Evolutionary conservation across 768 basidiomycete genomes (phyloP).

Genomic region (Lanmaoa pseudosensibilis): DNA sequence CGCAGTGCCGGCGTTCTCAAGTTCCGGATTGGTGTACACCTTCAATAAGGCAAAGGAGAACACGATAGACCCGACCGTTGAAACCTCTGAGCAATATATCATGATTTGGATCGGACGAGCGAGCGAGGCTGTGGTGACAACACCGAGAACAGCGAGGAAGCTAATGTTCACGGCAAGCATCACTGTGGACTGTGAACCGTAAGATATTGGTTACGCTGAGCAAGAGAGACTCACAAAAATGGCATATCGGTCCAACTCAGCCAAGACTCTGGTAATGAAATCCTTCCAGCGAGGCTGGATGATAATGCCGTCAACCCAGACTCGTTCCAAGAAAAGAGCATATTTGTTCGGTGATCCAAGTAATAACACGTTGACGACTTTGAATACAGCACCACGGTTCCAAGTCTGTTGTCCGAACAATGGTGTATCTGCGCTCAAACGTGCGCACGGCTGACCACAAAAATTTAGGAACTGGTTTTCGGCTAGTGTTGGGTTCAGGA

Average conservation of each 20-base stretch:
- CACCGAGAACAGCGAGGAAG: conserved; percentile 13
- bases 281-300: conserved; percentile 14
- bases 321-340: conserved; percentile 10
- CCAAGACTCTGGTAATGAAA: conserved; percentile 4
- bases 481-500: not conserved
- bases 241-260: conserved; percentile 11
- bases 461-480: conserved; percentile 18
- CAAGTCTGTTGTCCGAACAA: conserved; percentile 8
- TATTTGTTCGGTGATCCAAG: conserved; percentile 7
- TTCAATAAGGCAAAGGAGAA: conserved; percentile 11
- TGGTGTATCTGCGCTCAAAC: conserved; percentile 8
- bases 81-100: conserved; percentile 14
- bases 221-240: conserved; percentile 4
- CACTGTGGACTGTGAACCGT: conserved; percentile 13
- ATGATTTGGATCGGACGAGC: conserved; percentile 1
- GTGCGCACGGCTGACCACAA: conserved; percentile 11
- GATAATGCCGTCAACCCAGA: conserved; percentile 12
- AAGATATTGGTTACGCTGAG: not conserved
- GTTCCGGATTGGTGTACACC: conserved; percentile 10
- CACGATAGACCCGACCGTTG: conserved; percentile 10
- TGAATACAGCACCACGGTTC: not conserved
- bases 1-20: not conserved
- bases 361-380: not conserved
- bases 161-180: conserved; percentile 19
- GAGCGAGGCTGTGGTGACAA: not conserved